Conservation (phyloP, 176 grass and related monocot genomes). For the Triticum turgidum region DNA sequence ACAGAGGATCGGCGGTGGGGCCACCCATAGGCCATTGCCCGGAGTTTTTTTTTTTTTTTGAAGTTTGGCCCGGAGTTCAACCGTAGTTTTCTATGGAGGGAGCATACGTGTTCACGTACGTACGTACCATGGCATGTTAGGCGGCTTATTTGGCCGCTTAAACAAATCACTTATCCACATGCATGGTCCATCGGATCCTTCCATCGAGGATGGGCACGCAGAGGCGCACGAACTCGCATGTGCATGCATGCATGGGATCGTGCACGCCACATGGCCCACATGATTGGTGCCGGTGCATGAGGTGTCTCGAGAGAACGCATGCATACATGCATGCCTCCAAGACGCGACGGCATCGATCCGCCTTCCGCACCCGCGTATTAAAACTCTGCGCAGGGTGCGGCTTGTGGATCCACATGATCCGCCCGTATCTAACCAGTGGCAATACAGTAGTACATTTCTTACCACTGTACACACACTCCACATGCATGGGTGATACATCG, state of each 20-base stretch:
- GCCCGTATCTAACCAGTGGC: too few species aligned
- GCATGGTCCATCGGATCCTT: constrained; percentile 19
- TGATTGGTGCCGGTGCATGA: constrained; percentile 36
- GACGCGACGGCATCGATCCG: background rate
- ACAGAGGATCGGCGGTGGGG: background rate
- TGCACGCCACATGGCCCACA: constrained; percentile 43
- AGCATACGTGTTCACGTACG: background rate
- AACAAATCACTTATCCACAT: background rate
- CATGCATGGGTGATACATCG: too few species aligned
- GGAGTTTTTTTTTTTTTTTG: too few species aligned
- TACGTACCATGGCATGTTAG: background rate
- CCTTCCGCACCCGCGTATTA: background rate
- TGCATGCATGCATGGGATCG: constrained; percentile 41
- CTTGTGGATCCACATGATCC: too few species aligned
- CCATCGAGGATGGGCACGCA: background rate
- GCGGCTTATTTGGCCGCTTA: background rate
- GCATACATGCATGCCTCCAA: background rate
- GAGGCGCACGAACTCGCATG: background rate
- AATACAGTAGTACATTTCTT: too few species aligned
- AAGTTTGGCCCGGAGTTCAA: too few species aligned
- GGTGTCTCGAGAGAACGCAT: constrained; percentile 4
- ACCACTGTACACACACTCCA: too few species aligned
- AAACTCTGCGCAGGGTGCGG: too few species aligned
- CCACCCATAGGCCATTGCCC: too few species aligned
- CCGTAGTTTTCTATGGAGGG: background rate